Conservation (phyloP, 2,329 filamentous ascomycete genomes). For the Aspergillus neotritici region DNA sequence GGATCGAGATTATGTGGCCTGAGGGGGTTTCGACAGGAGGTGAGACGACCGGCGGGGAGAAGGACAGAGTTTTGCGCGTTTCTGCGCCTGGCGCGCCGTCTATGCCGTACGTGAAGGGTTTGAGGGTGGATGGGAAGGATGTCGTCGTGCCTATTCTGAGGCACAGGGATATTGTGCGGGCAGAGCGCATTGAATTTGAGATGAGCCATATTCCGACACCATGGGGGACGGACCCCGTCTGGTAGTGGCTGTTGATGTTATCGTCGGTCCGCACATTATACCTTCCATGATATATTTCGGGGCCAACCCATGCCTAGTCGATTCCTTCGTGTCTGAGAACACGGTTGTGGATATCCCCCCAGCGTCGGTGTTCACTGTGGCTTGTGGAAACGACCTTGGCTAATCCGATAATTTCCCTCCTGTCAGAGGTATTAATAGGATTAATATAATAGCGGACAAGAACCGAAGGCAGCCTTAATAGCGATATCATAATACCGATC, state of each 20-base stretch:
- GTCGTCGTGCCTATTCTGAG: constrained; percentile 34
- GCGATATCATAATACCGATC: too few relatives aligned
- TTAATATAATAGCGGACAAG: too few relatives aligned
- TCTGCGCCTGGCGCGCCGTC: constrained; percentile 37
- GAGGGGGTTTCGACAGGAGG: constrained; percentile 27
- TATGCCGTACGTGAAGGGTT: constrained; percentile 38
- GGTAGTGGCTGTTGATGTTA: not conserved
- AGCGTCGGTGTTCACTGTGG: too few relatives aligned
- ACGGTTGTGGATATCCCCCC: too few relatives aligned
- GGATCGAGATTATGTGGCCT: constrained; percentile 37
- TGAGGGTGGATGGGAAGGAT: constrained; percentile 38
- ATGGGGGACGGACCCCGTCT: constrained; percentile 19
- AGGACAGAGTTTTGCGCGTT: constrained; percentile 31
- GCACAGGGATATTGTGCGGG: constrained; percentile 38
- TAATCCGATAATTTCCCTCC: too few relatives aligned
- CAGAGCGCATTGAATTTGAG: constrained; percentile 40
- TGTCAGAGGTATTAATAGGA: too few relatives aligned
- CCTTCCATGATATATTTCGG: constrained; percentile 48
- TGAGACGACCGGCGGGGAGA: constrained; percentile 10
- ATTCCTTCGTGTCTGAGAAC: too few relatives aligned
- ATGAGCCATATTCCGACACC: constrained; percentile 39
- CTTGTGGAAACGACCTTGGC: too few relatives aligned
- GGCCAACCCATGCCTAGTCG: constrained; percentile 28
- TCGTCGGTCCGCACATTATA: constrained; percentile 35
- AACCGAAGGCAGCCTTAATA: too few relatives aligned